Evolutionary conservation across 2,329 filamentous ascomycete species (phyloP).

Genomic region (Aspergillus arachidicola): DNA sequence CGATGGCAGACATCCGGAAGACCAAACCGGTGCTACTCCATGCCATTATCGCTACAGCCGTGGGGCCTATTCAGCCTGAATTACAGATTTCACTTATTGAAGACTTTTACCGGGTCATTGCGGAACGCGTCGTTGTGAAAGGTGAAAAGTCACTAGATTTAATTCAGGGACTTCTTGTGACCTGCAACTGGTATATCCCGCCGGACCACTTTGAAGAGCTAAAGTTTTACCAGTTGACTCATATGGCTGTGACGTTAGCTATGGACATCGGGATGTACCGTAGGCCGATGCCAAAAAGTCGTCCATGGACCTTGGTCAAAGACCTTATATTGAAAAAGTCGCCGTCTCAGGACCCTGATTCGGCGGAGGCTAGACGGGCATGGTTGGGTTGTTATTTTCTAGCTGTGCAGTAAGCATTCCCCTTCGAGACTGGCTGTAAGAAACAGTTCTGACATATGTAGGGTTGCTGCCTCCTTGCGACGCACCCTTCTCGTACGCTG

Average conservation of each 20-base stretch:
- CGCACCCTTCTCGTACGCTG: constrained; percentile 62
- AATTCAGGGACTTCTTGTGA: constrained; percentile 74
- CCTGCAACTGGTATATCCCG: constrained; percentile 82
- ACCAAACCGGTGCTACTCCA: constrained; percentile 64
- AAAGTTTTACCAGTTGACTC: constrained; percentile 86
- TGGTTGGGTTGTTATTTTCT: constrained; percentile 66
- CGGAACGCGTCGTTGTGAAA: constrained; percentile 71
- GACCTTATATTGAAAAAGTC: constrained; percentile 44
- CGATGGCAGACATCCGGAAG: constrained; percentile 57
- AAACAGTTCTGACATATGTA: constrained; percentile 27
- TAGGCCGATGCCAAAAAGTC: constrained; percentile 43
- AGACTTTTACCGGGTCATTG: constrained; percentile 72
- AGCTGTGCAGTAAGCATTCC: constrained; percentile 52
- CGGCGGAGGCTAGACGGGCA: constrained; percentile 59
- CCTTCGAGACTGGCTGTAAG: not conserved
- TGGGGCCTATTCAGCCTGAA: constrained; percentile 55
- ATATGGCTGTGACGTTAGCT: constrained; percentile 78
- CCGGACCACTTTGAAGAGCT: constrained; percentile 82
- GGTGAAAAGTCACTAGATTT: constrained; percentile 83
- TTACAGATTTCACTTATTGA: constrained; percentile 65
- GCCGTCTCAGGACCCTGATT: constrained; percentile 50
- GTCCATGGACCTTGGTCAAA: constrained; percentile 36
- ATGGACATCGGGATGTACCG: constrained; percentile 79
- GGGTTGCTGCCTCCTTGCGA: constrained; percentile 61
- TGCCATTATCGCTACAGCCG: constrained; percentile 58